Percentiles rank a stretch among this genome's conserved stretches.
phyloP scores from a whole-genome alignment of 2,329 filamentous ascomycete species.

The Diplodia scrobiculata region DNA sequence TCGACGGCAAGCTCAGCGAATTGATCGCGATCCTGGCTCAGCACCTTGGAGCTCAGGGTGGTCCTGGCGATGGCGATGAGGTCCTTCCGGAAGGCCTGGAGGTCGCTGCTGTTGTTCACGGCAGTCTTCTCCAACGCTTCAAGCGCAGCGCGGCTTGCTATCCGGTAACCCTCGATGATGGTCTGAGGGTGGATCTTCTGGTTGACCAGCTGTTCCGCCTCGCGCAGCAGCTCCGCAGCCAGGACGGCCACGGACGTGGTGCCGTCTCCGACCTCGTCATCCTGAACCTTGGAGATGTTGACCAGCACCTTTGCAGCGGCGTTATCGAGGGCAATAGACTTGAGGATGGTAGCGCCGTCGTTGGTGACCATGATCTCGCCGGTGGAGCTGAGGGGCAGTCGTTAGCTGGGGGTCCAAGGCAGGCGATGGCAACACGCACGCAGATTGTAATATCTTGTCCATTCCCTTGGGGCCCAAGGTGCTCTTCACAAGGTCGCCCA shows the following conservation, averaged over 20 bases:
- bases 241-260: slow-evolving; percentile 97
- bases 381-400: slow-evolving; percentile 66
- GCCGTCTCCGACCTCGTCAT: slow-evolving; percentile 97
- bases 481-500: slow-evolving; percentile 96
- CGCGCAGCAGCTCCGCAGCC: slow-evolving; percentile 89
- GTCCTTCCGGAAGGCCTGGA: slow-evolving; percentile 83
- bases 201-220: slow-evolving; percentile 95
- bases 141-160: slow-evolving; percentile 88
- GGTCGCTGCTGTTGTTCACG: slow-evolving; percentile 84
- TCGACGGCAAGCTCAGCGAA: slow-evolving; percentile 89
- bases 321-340: slow-evolving; percentile 97
- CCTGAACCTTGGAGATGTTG: slow-evolving; percentile 99
- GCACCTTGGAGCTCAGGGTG: slow-evolving; percentile 94
- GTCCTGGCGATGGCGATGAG: slow-evolving; percentile 88
- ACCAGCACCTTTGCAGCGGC: slow-evolving; percentile 97
- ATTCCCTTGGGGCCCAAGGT: slow-evolving; percentile 97
- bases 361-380: slow-evolving; percentile 98
- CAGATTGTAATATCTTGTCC: slow-evolving; percentile 97
- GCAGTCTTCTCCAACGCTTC: slow-evolving; percentile 80
- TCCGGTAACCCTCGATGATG: slow-evolving; percentile 98
- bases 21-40: slow-evolving; percentile 89
- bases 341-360: slow-evolving; percentile 96
- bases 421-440: slow-evolving; percentile 57
- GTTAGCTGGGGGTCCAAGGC: slow-evolving; percentile 34
- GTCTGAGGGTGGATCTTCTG: slow-evolving; percentile 99